phyloP scores from a whole-genome alignment of 768 basidiomycete genomes.

The Phylloporus scabripes region DNA sequence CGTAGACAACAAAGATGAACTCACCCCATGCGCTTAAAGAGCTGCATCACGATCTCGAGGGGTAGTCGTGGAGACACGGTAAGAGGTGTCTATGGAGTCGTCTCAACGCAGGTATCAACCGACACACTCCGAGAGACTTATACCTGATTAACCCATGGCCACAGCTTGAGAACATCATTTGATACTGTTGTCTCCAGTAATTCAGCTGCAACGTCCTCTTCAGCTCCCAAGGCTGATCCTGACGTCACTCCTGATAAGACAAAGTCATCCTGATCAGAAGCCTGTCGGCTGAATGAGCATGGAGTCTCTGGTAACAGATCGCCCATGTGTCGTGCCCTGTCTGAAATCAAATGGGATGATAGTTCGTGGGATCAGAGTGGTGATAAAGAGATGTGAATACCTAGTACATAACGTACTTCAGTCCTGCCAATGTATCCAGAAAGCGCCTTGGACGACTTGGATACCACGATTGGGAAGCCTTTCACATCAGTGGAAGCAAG shows the following conservation, averaged over 20 bases:
- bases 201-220: conserved; percentile 64
- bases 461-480: conserved; percentile 85
- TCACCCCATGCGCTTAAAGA: conserved; percentile 97
- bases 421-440: conserved; percentile 85
- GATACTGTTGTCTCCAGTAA: conserved; percentile 57
- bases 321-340: conserved; percentile 62
- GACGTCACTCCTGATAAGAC: conserved; percentile 39
- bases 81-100: conserved; percentile 69
- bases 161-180: conserved; percentile 58
- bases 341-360: conserved; percentile 34
- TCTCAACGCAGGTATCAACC: neutral
- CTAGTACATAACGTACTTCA: conserved; percentile 81
- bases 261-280: conserved; percentile 49
- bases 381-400: conserved; percentile 39
- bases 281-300: conserved; percentile 59
- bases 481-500: conserved; percentile 72
- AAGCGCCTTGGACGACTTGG: conserved; percentile 54
- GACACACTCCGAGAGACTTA: neutral
- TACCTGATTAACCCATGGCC: conserved; percentile 96
- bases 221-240: conserved; percentile 50
- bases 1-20: conserved; percentile 26
- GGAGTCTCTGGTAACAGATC: conserved; percentile 57
- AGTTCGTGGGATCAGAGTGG: neutral
- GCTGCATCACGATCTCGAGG: conserved; percentile 93
- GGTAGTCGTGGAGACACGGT: conserved; percentile 90